A percentile compares a stretch with the other conserved stretches of the same genome.
These are phyloP conservation scores for Chytriomyces sp. DNA, from an alignment of 192 early-diverging fungal species.

Conservation along the genomic window DNA sequence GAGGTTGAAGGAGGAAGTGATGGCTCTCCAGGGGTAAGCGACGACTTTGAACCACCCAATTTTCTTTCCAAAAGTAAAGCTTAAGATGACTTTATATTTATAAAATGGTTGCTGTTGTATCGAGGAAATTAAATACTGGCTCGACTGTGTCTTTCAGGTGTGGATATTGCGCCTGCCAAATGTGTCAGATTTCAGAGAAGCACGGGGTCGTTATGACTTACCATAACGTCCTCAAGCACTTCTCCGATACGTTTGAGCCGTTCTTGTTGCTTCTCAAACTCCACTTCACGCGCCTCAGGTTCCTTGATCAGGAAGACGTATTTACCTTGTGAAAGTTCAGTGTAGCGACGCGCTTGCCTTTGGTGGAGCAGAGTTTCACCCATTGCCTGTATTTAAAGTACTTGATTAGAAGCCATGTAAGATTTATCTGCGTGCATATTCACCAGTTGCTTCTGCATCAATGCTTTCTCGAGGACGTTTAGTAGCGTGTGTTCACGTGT, in stretches of 20 bases:
- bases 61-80: no score
- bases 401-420: neutral
- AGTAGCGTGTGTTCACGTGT: slow-evolving; percentile 24
- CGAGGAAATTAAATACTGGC: slow-evolving; percentile 20
- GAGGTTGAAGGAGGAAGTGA: slow-evolving; percentile 18
- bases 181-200: neutral
- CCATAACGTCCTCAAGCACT: slow-evolving; percentile 40
- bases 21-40: neutral
- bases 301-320: slow-evolving; percentile 48
- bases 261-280: slow-evolving; percentile 36
- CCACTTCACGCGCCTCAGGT: slow-evolving; percentile 32
- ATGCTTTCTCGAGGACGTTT: slow-evolving; percentile 18
- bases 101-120: slow-evolving; percentile 16
- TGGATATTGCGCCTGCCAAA: slow-evolving; percentile 23
- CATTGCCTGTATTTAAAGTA: slow-evolving; percentile 25
- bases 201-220: neutral
- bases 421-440: neutral
- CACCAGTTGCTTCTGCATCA: slow-evolving; percentile 33
- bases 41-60: no score
- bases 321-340: slow-evolving; percentile 48
- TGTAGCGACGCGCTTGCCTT: slow-evolving; percentile 49
- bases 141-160: slow-evolving; percentile 20
- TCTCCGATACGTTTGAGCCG: slow-evolving; percentile 41
- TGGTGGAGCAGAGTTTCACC: slow-evolving; percentile 50
- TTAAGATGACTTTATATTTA: no score